Evolutionary conservation across 345 rosid genomes (phyloP), one percentile per base, ranked within the genome.

Genomic region (Heritiera littoralis): DNA sequence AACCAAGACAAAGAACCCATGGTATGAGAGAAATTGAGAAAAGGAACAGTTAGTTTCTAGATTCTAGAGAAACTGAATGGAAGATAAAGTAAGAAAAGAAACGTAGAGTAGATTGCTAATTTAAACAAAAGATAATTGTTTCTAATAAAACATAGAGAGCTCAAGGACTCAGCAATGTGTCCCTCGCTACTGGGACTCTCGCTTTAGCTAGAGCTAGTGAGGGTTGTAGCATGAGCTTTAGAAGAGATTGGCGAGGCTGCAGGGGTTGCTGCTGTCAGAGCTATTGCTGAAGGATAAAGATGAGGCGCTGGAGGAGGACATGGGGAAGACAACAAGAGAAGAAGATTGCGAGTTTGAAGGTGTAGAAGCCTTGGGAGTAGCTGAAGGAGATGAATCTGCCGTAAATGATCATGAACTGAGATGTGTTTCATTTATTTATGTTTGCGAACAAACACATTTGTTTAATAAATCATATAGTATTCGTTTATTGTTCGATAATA

Each of bases 341-440:
- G 80, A 75, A 9, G 85, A 6, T 1, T 76, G 9, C 30, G 82
- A 38, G 4, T 86, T 85, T 11, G 88, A 70, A 46, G 85, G 74
- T 7, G 86, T 35, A 3, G 83, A 17, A 2, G 86, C 75, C 1
- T 82, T 69, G n/a, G 86, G 59, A 0, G 84, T 2, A 74, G 30
- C 17, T 41, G 43, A 40, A 48, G 83, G 81, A 0, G 87, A 74
- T 0, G 46, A 14, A 49, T 85, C 83, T 0, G 86, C 88, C 1
- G 89, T 83, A 15, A 81, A 87, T 11, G n/a, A 23, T 23, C 28
- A 23, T 23, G 28, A 23, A 23, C 28, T 23, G 28, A 23, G 28
- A 23, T 23, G 28, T 23, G 28, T 23, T 23, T 23, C 28, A 23
- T 23, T 23, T 23, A 23, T 23, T 23, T 23, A 23, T 23, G 28